Conservation (phyloP, 345 rosid species). For the Linum usitatissimum region DNA sequence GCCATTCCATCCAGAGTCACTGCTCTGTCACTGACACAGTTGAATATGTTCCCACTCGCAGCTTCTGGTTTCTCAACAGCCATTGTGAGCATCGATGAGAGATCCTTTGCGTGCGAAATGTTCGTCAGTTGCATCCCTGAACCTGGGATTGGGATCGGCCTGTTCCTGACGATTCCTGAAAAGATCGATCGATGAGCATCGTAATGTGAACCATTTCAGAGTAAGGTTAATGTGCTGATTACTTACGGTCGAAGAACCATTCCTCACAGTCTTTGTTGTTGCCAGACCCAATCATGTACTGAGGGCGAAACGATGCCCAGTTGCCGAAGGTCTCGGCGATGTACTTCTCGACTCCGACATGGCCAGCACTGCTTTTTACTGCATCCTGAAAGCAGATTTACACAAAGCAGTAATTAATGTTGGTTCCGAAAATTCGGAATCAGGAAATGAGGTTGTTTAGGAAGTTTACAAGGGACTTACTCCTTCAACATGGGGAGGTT, state of each 20-base stretch:
- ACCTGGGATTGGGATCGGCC: constrained; percentile 88
- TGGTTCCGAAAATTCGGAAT: background rate
- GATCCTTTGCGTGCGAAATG: constrained; percentile 70
- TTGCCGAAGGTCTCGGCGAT: constrained; percentile 46
- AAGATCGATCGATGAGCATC: background rate
- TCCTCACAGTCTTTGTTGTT: constrained; percentile 98
- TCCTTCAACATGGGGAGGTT: constrained; percentile 96
- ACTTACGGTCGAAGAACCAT: constrained; percentile 95
- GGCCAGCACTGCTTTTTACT: constrained; percentile 78
- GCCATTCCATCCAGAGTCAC: constrained; percentile 94
- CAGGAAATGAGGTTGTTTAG: background rate
- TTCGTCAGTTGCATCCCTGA: constrained; percentile 90
- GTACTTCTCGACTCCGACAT: constrained; percentile 81
- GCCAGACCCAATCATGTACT: constrained; percentile 93
- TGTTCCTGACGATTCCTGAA: constrained; percentile 73
- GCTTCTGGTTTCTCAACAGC: constrained; percentile 70
- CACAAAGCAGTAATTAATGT: background rate
- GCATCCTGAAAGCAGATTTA: constrained; percentile 37
- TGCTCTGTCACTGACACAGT: constrained; percentile 83
- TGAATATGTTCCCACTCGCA: constrained; percentile 60
- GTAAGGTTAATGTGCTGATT: background rate
- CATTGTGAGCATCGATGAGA: constrained; percentile 73
- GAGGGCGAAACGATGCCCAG: constrained; percentile 82
- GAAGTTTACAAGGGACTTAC: constrained; percentile 20
- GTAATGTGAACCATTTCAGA: background rate